Evolutionary conservation across 2,329 filamentous ascomycete species (phyloP).

Genomic region (Cladosporium velox): DNA sequence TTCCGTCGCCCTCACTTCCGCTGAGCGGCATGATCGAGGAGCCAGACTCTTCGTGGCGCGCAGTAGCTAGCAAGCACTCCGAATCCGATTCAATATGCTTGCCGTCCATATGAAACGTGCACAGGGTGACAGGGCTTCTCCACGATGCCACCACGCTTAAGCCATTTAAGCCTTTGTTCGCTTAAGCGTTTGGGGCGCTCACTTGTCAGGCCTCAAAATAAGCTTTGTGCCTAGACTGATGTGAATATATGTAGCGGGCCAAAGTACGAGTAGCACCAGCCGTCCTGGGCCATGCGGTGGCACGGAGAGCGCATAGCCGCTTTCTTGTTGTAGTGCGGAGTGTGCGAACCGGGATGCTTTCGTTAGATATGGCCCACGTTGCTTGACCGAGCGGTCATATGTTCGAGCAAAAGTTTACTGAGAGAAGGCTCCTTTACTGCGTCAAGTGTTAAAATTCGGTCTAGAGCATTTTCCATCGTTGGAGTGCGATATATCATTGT

Average conservation of each 20-base stretch:
- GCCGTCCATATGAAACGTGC: slow-evolving; percentile 3
- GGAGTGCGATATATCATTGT: slow-evolving; percentile 1
- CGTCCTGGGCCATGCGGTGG: background rate
- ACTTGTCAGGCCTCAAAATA: background rate
- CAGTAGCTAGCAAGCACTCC: background rate
- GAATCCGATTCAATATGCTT: background rate
- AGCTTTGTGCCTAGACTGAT: slow-evolving; percentile 1
- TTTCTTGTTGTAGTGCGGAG: background rate
- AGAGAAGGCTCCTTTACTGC: background rate
- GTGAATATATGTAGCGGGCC: background rate
- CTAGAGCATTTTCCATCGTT: background rate
- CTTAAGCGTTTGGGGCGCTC: background rate
- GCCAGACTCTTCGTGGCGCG: background rate
- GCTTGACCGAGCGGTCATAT: background rate
- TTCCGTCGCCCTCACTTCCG: background rate
- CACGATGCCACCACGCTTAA: background rate
- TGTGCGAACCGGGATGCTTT: background rate
- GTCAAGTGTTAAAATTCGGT: background rate
- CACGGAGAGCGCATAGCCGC: background rate
- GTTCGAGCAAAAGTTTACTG: background rate
- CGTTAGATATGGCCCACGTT: background rate
- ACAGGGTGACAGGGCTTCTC: background rate
- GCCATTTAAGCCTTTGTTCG: background rate
- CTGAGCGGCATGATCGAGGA: background rate
- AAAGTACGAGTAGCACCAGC: background rate